Percentiles rank a stretch among this genome's conserved stretches.
phyloP scores from a whole-genome alignment of 2,329 filamentous ascomycete species.

The Sporothrix pseudoabietina region DNA sequence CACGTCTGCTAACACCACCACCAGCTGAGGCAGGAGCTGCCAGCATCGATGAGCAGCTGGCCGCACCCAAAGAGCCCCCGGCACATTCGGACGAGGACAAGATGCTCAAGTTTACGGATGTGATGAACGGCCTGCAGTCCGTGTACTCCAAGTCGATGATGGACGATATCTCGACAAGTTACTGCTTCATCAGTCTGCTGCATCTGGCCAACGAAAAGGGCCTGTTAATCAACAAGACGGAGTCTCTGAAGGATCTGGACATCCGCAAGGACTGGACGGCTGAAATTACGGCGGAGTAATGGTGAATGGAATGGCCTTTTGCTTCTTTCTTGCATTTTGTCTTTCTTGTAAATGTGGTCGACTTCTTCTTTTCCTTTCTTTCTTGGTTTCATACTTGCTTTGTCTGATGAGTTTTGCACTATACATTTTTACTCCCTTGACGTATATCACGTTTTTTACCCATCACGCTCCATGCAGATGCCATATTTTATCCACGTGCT shows the following conservation, averaged over 20 bases:
- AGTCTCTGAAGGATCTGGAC: slow-evolving; percentile 60
- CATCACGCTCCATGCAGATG: neutral
- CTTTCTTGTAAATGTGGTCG: slow-evolving; percentile 17
- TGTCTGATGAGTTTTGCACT: slow-evolving; percentile 18
- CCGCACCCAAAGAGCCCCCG: slow-evolving; percentile 23
- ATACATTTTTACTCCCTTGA: neutral
- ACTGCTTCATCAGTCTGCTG: slow-evolving; percentile 89
- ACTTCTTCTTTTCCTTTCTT: slow-evolving; percentile 3
- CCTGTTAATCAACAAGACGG: slow-evolving; percentile 69
- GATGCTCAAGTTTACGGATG: slow-evolving; percentile 78
- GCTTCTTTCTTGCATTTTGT: slow-evolving; percentile 8
- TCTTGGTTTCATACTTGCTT: slow-evolving; percentile 24
- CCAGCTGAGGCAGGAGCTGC: slow-evolving; percentile 16
- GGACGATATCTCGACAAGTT: slow-evolving; percentile 91
- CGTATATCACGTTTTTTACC: neutral
- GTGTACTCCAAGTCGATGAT: slow-evolving; percentile 86
- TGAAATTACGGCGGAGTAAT: slow-evolving; percentile 52
- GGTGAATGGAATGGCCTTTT: slow-evolving; percentile 23
- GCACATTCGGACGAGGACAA: slow-evolving; percentile 47
- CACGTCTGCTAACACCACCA: slow-evolving; percentile 34
- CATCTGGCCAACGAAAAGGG: slow-evolving; percentile 94
- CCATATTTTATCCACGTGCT: neutral
- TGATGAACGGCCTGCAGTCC: slow-evolving; percentile 84
- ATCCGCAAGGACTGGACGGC: slow-evolving; percentile 66
- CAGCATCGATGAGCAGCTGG: slow-evolving; percentile 29